Conservation (phyloP, 345 rosid genomes). For the Triadica sebifera region DNA sequence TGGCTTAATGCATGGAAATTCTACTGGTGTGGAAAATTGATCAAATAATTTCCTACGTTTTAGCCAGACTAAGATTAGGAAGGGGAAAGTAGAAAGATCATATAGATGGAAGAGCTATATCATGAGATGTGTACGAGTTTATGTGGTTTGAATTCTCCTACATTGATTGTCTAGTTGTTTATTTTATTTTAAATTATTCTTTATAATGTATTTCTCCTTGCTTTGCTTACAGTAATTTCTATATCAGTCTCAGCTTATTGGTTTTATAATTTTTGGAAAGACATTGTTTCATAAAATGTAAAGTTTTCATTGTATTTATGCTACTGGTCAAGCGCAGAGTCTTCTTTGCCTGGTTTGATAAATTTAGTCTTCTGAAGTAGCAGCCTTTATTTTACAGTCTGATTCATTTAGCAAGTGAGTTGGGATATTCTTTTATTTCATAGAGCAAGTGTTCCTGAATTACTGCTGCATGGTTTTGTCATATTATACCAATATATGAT, state of each 20-base stretch:
- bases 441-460: background rate
- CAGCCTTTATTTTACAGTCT: too few relatives aligned
- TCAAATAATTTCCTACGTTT: background rate
- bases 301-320: background rate
- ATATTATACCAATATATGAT: background rate
- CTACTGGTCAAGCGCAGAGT: background rate
- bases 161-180: background rate
- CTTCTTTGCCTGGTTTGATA: background rate
- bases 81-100: background rate
- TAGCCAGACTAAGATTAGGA: background rate
- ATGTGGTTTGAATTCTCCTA: background rate
- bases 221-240: background rate
- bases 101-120: background rate
- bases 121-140: background rate
- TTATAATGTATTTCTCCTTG: background rate
- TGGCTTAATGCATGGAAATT: too few relatives aligned
- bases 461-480: background rate
- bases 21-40: background rate
- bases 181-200: too few relatives aligned
- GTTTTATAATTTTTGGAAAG: too few relatives aligned
- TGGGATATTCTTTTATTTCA: background rate
- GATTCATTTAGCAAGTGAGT: too few relatives aligned
- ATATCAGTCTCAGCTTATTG: too few relatives aligned
- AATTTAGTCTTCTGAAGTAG: background rate
- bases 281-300: too few relatives aligned